Evolutionary conservation across 2,329 filamentous ascomycete species (phyloP).

Genomic region (Trichoderma simmonsii): DNA sequence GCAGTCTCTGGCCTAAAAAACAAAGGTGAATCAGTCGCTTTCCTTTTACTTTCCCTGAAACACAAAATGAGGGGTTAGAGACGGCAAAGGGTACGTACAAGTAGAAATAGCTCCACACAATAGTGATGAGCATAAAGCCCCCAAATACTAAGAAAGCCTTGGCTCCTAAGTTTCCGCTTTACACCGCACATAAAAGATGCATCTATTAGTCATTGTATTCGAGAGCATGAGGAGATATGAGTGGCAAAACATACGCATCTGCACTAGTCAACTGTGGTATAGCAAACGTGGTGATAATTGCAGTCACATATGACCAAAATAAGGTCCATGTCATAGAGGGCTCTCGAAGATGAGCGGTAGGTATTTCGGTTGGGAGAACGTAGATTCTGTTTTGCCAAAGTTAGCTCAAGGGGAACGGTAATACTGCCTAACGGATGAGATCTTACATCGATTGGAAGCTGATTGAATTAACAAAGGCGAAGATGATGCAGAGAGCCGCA

Average conservation of each 20-base stretch:
- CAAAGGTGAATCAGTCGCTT: neutral
- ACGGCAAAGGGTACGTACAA: neutral
- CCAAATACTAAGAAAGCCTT: neutral
- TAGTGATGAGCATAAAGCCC: neutral
- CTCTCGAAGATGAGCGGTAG: neutral
- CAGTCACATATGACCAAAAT: neutral
- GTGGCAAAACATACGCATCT: neutral
- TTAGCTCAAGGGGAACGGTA: neutral
- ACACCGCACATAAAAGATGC: neutral
- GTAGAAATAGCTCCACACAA: neutral
- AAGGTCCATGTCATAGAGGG: neutral
- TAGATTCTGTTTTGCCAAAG: neutral
- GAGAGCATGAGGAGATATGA: neutral
- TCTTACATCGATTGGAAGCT: neutral
- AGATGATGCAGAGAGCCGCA: neutral
- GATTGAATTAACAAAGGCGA: neutral
- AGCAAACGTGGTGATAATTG: neutral
- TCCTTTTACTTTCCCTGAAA: neutral
- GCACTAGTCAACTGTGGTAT: neutral
- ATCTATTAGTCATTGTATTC: neutral
- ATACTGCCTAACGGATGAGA: neutral
- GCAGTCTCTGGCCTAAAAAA: neutral
- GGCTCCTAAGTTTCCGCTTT: neutral
- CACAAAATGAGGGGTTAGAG: neutral
- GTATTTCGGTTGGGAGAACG: neutral